These are phyloP conservation scores for Strobilomyces dryophilus DNA, from an alignment of 768 basidiomycete species.

Conservation along the genomic window DNA sequence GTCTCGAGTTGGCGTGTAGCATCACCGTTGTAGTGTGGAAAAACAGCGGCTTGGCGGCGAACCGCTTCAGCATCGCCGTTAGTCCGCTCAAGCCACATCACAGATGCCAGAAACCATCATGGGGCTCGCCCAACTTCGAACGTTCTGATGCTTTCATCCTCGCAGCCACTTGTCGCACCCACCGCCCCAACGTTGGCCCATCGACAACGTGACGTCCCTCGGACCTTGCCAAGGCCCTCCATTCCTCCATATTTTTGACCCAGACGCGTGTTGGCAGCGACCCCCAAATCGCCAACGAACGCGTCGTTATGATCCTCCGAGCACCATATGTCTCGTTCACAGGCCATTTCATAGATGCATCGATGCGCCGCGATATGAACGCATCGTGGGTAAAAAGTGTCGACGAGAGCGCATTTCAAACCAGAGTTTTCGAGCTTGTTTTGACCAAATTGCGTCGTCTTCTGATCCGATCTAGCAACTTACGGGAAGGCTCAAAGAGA, in stretches of 20 bases:
- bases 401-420: neutral
- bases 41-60: too few species aligned
- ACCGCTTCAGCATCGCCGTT: too few species aligned
- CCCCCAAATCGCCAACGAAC: neutral
- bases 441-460: slow-evolving; percentile 26
- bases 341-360: slow-evolving; percentile 23
- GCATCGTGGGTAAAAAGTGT: slow-evolving; percentile 19
- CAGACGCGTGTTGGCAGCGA: neutral
- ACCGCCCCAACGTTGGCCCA: neutral
- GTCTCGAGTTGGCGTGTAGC: slow-evolving; percentile 1
- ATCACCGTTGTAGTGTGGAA: slow-evolving; percentile 8
- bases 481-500: neutral
- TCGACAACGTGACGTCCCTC: neutral
- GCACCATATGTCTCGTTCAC: slow-evolving; percentile 3
- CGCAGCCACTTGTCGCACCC: neutral
- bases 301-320: neutral
- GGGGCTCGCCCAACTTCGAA: neutral
- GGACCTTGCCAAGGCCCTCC: neutral
- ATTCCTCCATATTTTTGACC: neutral
- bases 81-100: too few species aligned
- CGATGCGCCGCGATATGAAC: slow-evolving; percentile 21
- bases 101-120: too few species aligned
- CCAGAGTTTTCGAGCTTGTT: slow-evolving; percentile 20
- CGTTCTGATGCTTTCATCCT: neutral
- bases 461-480: slow-evolving; percentile 23